These are phyloP conservation scores for Jimgerdemannia flammicorona DNA, from an alignment of 192 early-diverging fungal genomes.

Conservation along the genomic window DNA sequence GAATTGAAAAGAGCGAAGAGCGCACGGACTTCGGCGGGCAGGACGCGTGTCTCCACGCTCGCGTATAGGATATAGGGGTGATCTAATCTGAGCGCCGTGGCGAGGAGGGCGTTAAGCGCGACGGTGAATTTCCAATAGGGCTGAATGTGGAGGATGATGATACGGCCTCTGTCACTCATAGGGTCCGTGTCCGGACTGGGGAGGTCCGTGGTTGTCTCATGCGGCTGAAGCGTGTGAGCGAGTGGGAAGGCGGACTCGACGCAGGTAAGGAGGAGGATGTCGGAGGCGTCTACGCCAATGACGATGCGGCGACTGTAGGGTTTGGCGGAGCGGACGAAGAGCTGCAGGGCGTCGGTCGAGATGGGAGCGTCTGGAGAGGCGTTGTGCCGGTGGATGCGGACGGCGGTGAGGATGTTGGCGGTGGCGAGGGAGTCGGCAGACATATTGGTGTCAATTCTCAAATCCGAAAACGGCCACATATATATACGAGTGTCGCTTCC, in stretches of 20 bases:
- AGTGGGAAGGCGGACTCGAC: background rate
- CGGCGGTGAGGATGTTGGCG: slow-evolving; percentile 2
- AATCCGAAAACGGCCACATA: too few relatives aligned
- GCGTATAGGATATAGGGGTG: slow-evolving; percentile 1
- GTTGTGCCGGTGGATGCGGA: background rate
- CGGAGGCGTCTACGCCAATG: slow-evolving; percentile 1
- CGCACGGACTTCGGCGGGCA: background rate
- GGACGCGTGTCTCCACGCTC: background rate
- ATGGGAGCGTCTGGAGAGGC: background rate
- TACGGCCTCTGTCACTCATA: background rate
- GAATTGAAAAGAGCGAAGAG: background rate
- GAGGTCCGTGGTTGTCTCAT: background rate
- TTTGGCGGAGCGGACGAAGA: background rate
- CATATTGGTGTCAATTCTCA: too few relatives aligned
- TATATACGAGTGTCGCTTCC: too few relatives aligned
- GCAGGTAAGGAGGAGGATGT: background rate
- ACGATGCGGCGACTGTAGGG: background rate
- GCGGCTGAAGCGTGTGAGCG: background rate
- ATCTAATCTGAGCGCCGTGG: background rate
- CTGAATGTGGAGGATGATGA: background rate
- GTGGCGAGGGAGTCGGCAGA: too few relatives aligned
- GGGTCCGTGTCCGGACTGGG: background rate
- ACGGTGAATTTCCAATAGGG: slow-evolving; percentile 3
- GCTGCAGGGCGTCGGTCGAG: background rate
- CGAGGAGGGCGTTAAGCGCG: background rate